phyloP scores from a whole-genome alignment of 2,329 filamentous ascomycete species.

The Diplodia sapinea region DNA sequence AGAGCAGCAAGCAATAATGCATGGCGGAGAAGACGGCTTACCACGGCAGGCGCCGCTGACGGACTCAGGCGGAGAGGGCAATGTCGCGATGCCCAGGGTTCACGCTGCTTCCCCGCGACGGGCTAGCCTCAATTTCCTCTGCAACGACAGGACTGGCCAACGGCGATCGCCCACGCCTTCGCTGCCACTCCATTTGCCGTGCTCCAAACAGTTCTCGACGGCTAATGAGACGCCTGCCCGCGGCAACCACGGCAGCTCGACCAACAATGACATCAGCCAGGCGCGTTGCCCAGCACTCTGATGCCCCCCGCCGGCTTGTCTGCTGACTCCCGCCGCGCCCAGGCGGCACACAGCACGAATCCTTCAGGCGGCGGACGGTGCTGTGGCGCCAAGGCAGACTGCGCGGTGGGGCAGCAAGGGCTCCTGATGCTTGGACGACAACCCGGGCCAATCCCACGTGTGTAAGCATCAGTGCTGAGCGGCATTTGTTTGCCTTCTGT shows the following conservation, averaged over 20 bases:
- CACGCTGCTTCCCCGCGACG: constrained; percentile 18
- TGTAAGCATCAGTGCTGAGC: background rate
- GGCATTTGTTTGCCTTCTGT: constrained; percentile 15
- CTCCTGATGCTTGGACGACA: background rate
- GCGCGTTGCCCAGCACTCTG: background rate
- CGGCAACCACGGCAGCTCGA: background rate
- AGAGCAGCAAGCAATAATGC: constrained; percentile 30
- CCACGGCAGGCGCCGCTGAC: constrained; percentile 30
- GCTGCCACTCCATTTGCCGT: background rate
- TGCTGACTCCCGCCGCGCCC: constrained; percentile 20
- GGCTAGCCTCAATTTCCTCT: constrained; percentile 21
- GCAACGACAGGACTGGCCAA: constrained; percentile 3
- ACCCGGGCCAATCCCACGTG: background rate
- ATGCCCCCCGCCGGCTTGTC: background rate
- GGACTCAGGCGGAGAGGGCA: constrained; percentile 2
- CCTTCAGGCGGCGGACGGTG: constrained; percentile 13
- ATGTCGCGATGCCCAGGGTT: background rate
- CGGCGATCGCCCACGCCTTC: constrained; percentile 15
- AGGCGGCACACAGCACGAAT: constrained; percentile 23
- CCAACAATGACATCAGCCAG: constrained; percentile 23
- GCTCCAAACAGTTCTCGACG: background rate
- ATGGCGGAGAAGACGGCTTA: constrained; percentile 26
- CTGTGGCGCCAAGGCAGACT: constrained; percentile 17
- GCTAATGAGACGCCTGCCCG: background rate
- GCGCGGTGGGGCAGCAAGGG: constrained; percentile 7